These are phyloP conservation scores for Spergularia azorica DNA, from an alignment of 179 eudicot genomes.

Conservation along the genomic window DNA sequence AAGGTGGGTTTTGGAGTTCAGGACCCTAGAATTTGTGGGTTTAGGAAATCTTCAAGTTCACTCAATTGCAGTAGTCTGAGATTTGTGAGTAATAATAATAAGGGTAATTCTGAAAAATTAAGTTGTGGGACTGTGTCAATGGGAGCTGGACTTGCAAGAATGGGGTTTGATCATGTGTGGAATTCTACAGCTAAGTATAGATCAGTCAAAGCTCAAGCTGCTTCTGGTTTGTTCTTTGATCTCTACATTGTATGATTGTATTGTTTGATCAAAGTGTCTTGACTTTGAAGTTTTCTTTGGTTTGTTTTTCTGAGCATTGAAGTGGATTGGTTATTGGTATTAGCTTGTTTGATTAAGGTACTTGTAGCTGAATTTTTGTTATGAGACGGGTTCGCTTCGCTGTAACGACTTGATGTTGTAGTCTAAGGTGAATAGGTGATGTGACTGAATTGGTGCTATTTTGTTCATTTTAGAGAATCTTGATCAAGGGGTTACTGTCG, in stretches of 20 bases:
- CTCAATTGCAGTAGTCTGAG: slow-evolving; percentile 29
- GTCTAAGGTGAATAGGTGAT: not conserved
- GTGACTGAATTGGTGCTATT: not conserved
- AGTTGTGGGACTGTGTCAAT: slow-evolving; percentile 37
- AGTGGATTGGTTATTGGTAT: not conserved
- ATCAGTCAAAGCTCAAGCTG: slow-evolving; percentile 60
- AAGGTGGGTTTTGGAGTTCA: slow-evolving; percentile 37
- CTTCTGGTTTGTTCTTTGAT: slow-evolving; percentile 47
- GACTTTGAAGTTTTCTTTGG: not conserved
- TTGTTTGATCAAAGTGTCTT: slow-evolving; percentile 4
- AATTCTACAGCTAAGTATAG: slow-evolving; percentile 54
- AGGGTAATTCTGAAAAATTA: slow-evolving; percentile 33
- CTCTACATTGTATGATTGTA: not conserved
- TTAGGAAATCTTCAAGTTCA: slow-evolving; percentile 23
- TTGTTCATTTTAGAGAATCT: not conserved
- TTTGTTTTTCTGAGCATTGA: not conserved
- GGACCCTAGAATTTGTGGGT: slow-evolving; percentile 34
- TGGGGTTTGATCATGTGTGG: slow-evolving; percentile 42
- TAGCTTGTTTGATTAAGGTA: not conserved
- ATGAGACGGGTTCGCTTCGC: not conserved
- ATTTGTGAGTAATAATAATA: slow-evolving; percentile 31
- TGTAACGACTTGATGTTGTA: not conserved
- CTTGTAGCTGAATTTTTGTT: not conserved
- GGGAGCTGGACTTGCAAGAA: slow-evolving; percentile 55
- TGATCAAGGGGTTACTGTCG: not conserved